Conservation (phyloP, 345 rosid species). For the Tarenaya hassleriana region DNA sequence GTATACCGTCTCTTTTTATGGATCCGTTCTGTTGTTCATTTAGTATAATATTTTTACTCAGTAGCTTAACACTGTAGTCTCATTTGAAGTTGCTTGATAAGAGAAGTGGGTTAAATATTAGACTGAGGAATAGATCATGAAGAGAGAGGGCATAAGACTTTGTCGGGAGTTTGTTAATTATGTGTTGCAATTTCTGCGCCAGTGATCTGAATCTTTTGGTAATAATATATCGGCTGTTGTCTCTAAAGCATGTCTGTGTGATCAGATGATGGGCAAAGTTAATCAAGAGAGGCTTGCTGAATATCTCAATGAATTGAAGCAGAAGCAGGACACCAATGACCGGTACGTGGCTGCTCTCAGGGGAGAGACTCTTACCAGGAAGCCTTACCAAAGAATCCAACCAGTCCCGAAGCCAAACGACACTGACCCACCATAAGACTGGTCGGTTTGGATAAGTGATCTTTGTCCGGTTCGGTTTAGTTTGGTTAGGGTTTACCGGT, state of each 20-base stretch:
- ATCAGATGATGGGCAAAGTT: slow-evolving; percentile 88
- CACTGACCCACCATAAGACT: slow-evolving; percentile 23
- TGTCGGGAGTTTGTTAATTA: too few relatives aligned
- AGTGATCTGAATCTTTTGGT: neutral
- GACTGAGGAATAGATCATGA: slow-evolving; percentile 2
- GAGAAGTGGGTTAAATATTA: neutral
- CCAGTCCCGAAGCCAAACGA: slow-evolving; percentile 40
- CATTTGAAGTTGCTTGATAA: slow-evolving; percentile 1
- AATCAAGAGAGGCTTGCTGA: slow-evolving; percentile 84
- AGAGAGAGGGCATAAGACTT: too few relatives aligned
- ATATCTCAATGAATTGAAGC: slow-evolving; percentile 80
- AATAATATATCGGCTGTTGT: slow-evolving; percentile 15
- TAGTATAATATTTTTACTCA: neutral
- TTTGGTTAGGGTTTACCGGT: too few relatives aligned
- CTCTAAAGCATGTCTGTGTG: too few relatives aligned
- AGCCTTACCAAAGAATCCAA: slow-evolving; percentile 72
- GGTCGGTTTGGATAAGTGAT: slow-evolving; percentile 9
- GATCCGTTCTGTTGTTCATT: slow-evolving; percentile 5
- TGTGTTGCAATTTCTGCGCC: neutral
- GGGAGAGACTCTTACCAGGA: slow-evolving; percentile 89
- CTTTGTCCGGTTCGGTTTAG: too few relatives aligned
- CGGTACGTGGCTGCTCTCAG: slow-evolving; percentile 81
- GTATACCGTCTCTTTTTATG: too few relatives aligned
- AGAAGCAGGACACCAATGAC: slow-evolving; percentile 87
- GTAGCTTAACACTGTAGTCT: slow-evolving; percentile 8